Base-by-base conservation (phyloP, 2,329 filamentous ascomycete genomes). In the Monilinia fructigena region DNA sequence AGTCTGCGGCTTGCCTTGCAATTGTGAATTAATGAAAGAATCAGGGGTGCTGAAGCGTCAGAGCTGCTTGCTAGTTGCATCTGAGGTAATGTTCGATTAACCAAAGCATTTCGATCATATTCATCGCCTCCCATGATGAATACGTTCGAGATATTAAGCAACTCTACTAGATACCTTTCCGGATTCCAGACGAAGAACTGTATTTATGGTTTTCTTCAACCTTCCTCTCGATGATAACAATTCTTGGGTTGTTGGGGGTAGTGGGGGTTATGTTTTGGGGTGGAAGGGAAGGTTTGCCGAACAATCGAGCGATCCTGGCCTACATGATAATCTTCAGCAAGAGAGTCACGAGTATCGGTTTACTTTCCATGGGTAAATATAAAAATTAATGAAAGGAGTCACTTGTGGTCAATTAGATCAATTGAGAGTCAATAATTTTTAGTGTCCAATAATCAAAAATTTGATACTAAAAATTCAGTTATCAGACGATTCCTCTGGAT, bases 21-120 rank as follows among this genome's bases (percentile, higher is more conserved):
- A 28, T 28, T 28, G 28, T 28, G 4, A 5, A 18, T 26, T 28
- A 23, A 38, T 16, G 20, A 16, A 40, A 38, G 47, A 38, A 35
- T 35, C 31, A 35, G 31, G 28, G 5, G n/a, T 8, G 28, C 18
- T 54, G 53, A 47, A 3, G 20, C 54, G 12, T 4, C 47, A 31
- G 20, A 56, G 47, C 61, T 40, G 18, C 53, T 50, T 14, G 31
- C 61, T 14, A 67, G 53, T n/a, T 64, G 31, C 61, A 67, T 65
- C n/a, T 59, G 45, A 45, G 65, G 65, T 16, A 67, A 50, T 26
- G 3, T 59, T 23, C 65, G 35, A 20, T 64, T 65, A 14, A 55
- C 10, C 23, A 67, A 38, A 38, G 54, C 53, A 28, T 65, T 23
- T 47, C 61, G 53, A 47, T 67, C 47, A 55, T 63, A 48, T 7